A percentile compares a stretch with the other conserved stretches of the same genome.
These are phyloP conservation scores for Mucor piriformis DNA, from an alignment of 371 early-diverging fungal genomes.

Conservation along the genomic window DNA sequence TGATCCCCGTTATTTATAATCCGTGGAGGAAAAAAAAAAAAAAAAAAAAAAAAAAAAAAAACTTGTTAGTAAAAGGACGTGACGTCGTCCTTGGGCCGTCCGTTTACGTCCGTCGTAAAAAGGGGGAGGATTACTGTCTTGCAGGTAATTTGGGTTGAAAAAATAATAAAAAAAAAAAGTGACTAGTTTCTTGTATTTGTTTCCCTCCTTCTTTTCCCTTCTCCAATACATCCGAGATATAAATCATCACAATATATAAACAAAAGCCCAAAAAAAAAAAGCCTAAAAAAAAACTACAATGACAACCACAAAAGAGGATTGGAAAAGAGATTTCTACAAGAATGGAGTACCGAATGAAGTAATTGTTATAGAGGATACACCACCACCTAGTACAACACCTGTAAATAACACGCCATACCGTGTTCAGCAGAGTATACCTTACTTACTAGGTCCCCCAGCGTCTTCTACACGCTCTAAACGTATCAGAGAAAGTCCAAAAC, in stretches of 20 bases:
- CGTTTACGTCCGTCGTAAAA: no score
- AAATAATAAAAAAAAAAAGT: background rate
- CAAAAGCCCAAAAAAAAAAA: no score
- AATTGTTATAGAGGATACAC: slow-evolving; percentile 64
- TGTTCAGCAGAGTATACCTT: slow-evolving; percentile 13
- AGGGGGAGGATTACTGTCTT: no score
- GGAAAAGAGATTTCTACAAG: slow-evolving; percentile 58
- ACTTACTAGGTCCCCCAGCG: slow-evolving; percentile 29
- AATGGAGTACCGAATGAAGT: slow-evolving; percentile 62
- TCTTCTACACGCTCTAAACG: slow-evolving; percentile 38
- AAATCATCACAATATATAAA: no score
- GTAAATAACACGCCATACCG: slow-evolving; percentile 14
- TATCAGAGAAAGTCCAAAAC: slow-evolving; percentile 14
- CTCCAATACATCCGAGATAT: slow-evolving; percentile 3
- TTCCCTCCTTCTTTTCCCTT: background rate
- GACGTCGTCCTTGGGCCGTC: no score
- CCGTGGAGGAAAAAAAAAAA: no score
- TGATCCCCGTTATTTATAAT: no score
- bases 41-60: no score
- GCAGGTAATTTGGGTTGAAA: no score
- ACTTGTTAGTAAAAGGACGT: no score
- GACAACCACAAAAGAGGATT: slow-evolving; percentile 32
- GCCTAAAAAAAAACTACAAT: background rate
- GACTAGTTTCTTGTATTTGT: background rate
- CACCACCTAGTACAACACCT: slow-evolving; percentile 37